These are phyloP conservation scores for Durio zibethinus DNA, from an alignment of 345 rosid species.

Conservation along the genomic window DNA sequence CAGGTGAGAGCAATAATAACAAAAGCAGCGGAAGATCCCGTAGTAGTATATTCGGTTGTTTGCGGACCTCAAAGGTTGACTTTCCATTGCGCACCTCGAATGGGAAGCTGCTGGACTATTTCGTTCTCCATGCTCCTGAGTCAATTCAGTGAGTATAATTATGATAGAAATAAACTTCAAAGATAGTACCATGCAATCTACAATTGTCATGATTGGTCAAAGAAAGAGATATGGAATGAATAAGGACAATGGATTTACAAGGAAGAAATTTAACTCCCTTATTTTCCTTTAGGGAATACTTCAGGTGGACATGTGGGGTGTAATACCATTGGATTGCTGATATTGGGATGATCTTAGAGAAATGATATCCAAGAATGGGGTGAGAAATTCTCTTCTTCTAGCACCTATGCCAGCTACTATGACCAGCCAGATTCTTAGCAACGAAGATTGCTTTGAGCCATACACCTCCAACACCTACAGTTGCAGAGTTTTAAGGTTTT, in stretches of 20 bases:
- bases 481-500: constrained; percentile 71
- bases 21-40: too few relatives aligned
- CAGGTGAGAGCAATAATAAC: too few relatives aligned
- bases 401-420: constrained; percentile 95
- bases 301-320: constrained; percentile 34
- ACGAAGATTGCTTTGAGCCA: constrained; percentile 82
- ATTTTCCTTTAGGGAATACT: constrained; percentile 25
- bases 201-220: neutral
- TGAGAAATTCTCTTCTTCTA: constrained; percentile 80
- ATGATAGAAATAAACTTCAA: neutral
- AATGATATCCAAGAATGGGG: constrained; percentile 65
- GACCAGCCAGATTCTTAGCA: constrained; percentile 85
- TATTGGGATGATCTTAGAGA: constrained; percentile 42
- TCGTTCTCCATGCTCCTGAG: neutral
- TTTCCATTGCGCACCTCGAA: too few relatives aligned
- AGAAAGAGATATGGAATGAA: neutral
- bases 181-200: neutral
- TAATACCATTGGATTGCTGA: constrained; percentile 28
- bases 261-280: neutral
- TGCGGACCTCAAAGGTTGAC: too few relatives aligned
- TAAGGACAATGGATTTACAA: neutral
- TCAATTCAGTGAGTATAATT: neutral
- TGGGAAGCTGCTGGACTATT: too few relatives aligned
- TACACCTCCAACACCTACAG: constrained; percentile 80
- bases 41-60: too few relatives aligned